A percentile compares a stretch with the other conserved stretches of the same genome.
Evolutionary conservation across 2,329 filamentous ascomycete genomes (phyloP).

Genomic region (Metarhizium rileyi): DNA sequence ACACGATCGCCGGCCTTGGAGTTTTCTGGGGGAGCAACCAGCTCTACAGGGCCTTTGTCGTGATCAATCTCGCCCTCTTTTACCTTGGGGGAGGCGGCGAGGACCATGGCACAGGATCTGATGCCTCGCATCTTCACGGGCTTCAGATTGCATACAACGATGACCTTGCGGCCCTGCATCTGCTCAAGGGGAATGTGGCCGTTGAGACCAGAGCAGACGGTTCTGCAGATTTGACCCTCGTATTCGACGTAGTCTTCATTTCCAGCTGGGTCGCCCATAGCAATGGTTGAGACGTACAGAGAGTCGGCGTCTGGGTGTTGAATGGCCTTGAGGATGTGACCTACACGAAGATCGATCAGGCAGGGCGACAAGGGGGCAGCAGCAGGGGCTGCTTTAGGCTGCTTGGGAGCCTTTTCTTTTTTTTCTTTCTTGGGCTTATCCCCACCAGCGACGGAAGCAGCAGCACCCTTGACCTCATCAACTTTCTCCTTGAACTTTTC

Average conservation of each 20-base stretch:
- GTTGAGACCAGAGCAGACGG: conserved; percentile 94
- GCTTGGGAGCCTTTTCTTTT: conserved; percentile 79
- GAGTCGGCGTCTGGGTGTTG: conserved; percentile 96
- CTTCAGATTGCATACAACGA: conserved; percentile 96
- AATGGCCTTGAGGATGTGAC: conserved; percentile 92
- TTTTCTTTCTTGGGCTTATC: conserved; percentile 68
- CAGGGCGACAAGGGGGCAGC: conserved; percentile 71
- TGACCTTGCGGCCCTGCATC: conserved; percentile 93
- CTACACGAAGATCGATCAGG: conserved; percentile 90
- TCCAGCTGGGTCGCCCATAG: conserved; percentile 78
- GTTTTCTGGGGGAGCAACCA: conserved; percentile 73
- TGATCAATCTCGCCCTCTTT: conserved; percentile 76
- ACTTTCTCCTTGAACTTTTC: conserved; percentile 46
- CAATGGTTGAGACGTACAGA: conserved; percentile 89
- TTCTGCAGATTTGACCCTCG: conserved; percentile 85
- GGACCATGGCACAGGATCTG: conserved; percentile 75
- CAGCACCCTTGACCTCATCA: conserved; percentile 35
- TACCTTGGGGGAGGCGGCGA: conserved; percentile 79
- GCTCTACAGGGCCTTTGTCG: conserved; percentile 84
- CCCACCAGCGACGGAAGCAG: conserved; percentile 21
- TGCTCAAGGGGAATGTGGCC: conserved; percentile 85
- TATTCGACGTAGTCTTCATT: conserved; percentile 78
- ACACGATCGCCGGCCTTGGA: conserved; percentile 78
- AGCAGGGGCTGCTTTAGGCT: conserved; percentile 54
- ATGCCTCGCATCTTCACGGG: conserved; percentile 96